Percentiles rank a stretch among this genome's conserved stretches.
Conservation (phyloP, 2,329 filamentous ascomycete species). For the Epichloe baconii region DNA sequence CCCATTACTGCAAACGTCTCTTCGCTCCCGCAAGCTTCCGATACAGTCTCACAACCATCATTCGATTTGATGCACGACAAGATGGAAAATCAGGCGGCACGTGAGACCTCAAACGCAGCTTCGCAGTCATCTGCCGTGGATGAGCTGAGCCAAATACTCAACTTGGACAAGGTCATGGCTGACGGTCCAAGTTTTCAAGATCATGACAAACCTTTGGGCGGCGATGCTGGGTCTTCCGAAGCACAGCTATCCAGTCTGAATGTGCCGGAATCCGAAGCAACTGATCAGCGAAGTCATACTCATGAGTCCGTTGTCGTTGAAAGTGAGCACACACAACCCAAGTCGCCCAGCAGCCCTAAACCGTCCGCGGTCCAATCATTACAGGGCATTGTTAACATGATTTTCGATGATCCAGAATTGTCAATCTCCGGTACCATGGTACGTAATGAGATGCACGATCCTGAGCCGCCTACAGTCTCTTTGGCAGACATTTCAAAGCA, state of each 20-base stretch:
- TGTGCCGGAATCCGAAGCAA: background rate
- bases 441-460: constrained; percentile 9
- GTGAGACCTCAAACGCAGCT: background rate
- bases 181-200: background rate
- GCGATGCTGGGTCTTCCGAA: background rate
- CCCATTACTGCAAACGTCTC: background rate
- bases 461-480: constrained; percentile 22
- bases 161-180: constrained; percentile 5
- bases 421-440: constrained; percentile 11
- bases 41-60: background rate
- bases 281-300: background rate
- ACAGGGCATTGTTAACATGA: constrained; percentile 9
- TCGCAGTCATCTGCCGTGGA: constrained; percentile 6
- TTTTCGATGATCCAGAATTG: constrained; percentile 9
- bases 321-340: constrained; percentile 1
- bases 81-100: constrained; percentile 2
- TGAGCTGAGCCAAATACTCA: constrained; percentile 8
- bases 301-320: background rate
- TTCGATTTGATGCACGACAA: background rate
- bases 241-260: background rate
- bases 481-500: constrained; percentile 24
- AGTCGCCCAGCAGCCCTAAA: constrained; percentile 5
- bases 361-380: constrained; percentile 12
- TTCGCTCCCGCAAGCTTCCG: background rate
- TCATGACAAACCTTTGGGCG: background rate